A percentile compares a stretch with the other conserved stretches of the same genome.
Evolutionary conservation across 768 basidiomycete species (phyloP).

Genomic region (Phylloporus rhodoxanthus): DNA sequence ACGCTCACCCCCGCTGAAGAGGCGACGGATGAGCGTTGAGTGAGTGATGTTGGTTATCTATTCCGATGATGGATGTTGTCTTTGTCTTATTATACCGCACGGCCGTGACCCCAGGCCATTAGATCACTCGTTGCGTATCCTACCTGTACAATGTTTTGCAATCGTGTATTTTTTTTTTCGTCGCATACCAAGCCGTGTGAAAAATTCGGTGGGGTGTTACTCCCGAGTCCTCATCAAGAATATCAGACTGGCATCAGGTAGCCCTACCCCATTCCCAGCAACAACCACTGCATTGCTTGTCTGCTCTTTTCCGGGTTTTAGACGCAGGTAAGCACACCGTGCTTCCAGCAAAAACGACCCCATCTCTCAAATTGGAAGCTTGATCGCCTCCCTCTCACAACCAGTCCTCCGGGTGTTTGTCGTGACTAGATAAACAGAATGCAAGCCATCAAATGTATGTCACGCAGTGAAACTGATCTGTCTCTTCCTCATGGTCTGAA

Average conservation of each 20-base stretch:
- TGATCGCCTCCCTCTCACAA: constrained; percentile 14
- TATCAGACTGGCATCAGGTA: constrained; percentile 26
- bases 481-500: constrained; percentile 29
- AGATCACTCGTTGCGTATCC: constrained; percentile 17
- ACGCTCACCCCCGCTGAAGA: constrained; percentile 45
- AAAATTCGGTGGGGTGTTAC: constrained; percentile 15
- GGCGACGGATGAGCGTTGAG: constrained; percentile 37
- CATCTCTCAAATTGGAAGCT: constrained; percentile 10
- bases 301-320: background rate
- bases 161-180: constrained; percentile 24
- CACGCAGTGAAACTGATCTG: constrained; percentile 4
- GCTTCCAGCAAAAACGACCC: constrained; percentile 3
- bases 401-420: constrained; percentile 6
- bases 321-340: constrained; percentile 4
- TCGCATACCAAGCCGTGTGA: constrained; percentile 21
- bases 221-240: constrained; percentile 19
- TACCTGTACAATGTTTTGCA: constrained; percentile 33
- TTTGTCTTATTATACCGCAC: constrained; percentile 11
- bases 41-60: constrained; percentile 23
- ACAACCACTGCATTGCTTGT: background rate
- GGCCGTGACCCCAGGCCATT: constrained; percentile 7
- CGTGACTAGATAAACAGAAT: constrained; percentile 36
- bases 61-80: constrained; percentile 14
- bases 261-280: constrained; percentile 13
- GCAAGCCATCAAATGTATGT: constrained; percentile 90